Evolutionary conservation across 495 filamentous ascomycete species (phyloP).

Genomic region (Penicillium coffeae): DNA sequence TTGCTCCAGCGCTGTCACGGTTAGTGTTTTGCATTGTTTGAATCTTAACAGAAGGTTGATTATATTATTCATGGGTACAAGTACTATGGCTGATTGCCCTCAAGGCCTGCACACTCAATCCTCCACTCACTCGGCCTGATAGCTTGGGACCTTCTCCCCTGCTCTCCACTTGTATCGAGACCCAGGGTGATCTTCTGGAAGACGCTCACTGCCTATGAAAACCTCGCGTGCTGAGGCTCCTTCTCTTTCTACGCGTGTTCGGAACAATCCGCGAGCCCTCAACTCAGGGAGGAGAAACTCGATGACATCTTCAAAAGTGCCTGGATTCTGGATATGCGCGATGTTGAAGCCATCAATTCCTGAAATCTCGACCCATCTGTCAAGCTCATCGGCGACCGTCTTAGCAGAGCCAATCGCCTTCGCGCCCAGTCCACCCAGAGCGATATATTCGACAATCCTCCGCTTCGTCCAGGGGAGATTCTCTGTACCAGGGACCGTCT

Average conservation of each 20-base stretch:
- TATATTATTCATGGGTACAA: not conserved
- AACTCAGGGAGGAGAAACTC: slow-evolving; percentile 45
- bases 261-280: slow-evolving; percentile 43
- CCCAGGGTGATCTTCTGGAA: slow-evolving; percentile 42
- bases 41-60: too few relatives aligned
- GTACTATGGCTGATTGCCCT: not conserved
- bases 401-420: slow-evolving; percentile 53
- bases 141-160: slow-evolving; percentile 28
- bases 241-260: slow-evolving; percentile 39
- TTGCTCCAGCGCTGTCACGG: too few relatives aligned
- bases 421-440: slow-evolving; percentile 54
- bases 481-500: slow-evolving; percentile 35
- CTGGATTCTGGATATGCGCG: slow-evolving; percentile 55
- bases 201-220: slow-evolving; percentile 29
- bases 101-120: not conserved
- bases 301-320: slow-evolving; percentile 60
- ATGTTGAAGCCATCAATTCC: slow-evolving; percentile 64
- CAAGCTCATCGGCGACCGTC: slow-evolving; percentile 58
- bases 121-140: slow-evolving; percentile 1
- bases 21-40: too few relatives aligned
- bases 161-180: slow-evolving; percentile 43
- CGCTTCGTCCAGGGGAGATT: slow-evolving; percentile 57
- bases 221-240: slow-evolving; percentile 47
- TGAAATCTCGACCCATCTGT: slow-evolving; percentile 55
- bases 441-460: slow-evolving; percentile 58